Base-by-base conservation (phyloP, 352 stramenopile species). In the Globisporangium radiosum region DNA sequence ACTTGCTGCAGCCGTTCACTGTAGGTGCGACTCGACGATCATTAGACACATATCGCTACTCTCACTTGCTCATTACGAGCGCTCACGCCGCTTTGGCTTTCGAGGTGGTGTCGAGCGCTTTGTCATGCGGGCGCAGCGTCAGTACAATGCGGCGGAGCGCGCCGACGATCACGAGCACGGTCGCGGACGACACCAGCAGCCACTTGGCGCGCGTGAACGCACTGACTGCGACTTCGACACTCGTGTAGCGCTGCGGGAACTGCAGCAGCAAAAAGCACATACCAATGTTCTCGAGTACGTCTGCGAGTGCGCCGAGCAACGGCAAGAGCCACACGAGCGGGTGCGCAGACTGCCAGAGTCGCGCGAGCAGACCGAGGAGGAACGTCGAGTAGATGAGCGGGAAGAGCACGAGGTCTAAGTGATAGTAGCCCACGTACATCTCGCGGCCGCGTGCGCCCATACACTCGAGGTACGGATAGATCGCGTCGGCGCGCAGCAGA, bases 381-480 rank as follows among this genome's bases (percentile, higher is more conserved):
- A 69, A 65, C 13, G 53, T 66, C 7, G 62, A 57, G 62, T 84
- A 84, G 57, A 81, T 68, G n/a, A 74, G 37, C 10, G 75, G 75
- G 68, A 78, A 84, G 38, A 78, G 54, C 36, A 81, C 19, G 45
- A 85, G 61, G 54, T 85, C 75, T 47, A 81, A 79, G 15, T 52
- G 39, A 58, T 79, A 79, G 43, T 76, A 78, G 11, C 81, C 65
- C 44, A 68, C 14, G 57, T 84, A 81, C 11, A 84, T 55, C 14
- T 59, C 57, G 48, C 74, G 60, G 0, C 74, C 74, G 0, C 56
- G 43, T 0, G 38, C 43, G 0, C 72, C 72, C 15, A 81, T 63
- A 52, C 75, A 84, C 57, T 57, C 51, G 38, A 84, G 60, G 47
- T 81, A 70, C 40, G 72, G 68, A 19, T 62, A 62, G 47, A 79